A percentile compares a stretch with the other conserved stretches of the same genome.
phyloP scores from a whole-genome alignment of 148 eudicot genomes.

The Limonium bicolor region DNA sequence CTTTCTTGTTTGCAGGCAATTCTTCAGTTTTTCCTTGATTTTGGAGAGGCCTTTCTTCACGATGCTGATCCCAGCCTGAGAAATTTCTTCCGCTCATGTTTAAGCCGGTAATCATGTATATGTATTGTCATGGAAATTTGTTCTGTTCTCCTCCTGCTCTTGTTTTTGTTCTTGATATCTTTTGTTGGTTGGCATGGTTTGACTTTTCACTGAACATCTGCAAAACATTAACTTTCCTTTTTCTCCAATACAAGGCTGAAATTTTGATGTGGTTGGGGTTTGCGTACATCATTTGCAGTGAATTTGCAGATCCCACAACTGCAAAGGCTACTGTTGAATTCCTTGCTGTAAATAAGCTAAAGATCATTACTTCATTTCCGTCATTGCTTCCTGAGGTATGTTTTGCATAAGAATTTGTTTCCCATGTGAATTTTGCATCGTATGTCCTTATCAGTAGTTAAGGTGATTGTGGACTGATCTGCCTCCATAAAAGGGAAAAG shows the following conservation, averaged over 20 bases:
- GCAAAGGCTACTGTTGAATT: conserved; percentile 82
- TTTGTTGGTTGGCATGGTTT: neutral
- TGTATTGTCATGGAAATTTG: neutral
- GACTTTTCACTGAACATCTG: neutral
- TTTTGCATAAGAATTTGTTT: too few species aligned
- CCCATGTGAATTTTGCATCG: too few species aligned
- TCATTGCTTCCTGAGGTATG: conserved; percentile 81
- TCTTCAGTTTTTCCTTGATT: conserved; percentile 89
- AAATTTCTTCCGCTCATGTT: conserved; percentile 69
- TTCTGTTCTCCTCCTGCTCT: neutral
- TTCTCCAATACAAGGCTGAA: neutral
- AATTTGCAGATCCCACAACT: conserved; percentile 87
- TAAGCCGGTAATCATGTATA: conserved; percentile 55
- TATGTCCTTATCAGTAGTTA: too few species aligned
- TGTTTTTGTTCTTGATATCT: neutral
- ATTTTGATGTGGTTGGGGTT: neutral
- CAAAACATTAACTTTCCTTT: neutral
- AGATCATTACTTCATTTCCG: conserved; percentile 54
- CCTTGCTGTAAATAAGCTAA: conserved; percentile 49
- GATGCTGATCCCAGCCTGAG: conserved; percentile 92
- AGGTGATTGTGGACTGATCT: too few species aligned
- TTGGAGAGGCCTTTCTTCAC: conserved; percentile 78
- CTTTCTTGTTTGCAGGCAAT: conserved; percentile 47
- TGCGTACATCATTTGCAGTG: conserved; percentile 38
- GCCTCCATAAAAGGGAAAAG: too few species aligned